phyloP scores from a whole-genome alignment of 768 basidiomycete genomes.

The Panellus pusillus region DNA sequence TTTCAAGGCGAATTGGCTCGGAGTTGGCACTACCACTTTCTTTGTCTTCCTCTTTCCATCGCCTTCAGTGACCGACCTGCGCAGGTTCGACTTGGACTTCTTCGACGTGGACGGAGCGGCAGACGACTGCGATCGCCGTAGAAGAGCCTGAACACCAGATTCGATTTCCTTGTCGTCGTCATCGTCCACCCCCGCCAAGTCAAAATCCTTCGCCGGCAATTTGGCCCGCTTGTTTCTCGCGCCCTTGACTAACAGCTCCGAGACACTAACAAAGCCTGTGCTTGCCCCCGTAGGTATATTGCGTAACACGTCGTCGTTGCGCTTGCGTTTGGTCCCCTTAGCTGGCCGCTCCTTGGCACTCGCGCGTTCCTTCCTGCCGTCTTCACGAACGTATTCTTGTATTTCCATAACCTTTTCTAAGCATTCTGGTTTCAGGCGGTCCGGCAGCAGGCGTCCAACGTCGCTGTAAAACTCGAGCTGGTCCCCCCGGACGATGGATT shows the following conservation, averaged over 20 bases:
- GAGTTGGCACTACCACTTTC: slow-evolving; percentile 26
- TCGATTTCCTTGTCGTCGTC: slow-evolving; percentile 70
- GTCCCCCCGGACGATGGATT: slow-evolving; percentile 80
- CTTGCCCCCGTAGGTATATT: slow-evolving; percentile 77
- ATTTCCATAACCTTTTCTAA: slow-evolving; percentile 85
- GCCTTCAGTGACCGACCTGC: slow-evolving; percentile 46
- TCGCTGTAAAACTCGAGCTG: slow-evolving; percentile 92
- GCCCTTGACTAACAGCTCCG: slow-evolving; percentile 57
- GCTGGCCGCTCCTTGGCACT: slow-evolving; percentile 29
- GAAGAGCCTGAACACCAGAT: slow-evolving; percentile 45
- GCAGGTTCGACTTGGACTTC: slow-evolving; percentile 38
- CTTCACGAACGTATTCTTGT: slow-evolving; percentile 63
- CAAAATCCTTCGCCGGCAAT: slow-evolving; percentile 40
- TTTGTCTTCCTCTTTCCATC: slow-evolving; percentile 29
- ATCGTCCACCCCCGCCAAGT: slow-evolving; percentile 60
- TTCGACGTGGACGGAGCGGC: slow-evolving; percentile 30
- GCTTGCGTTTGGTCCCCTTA: slow-evolving; percentile 61
- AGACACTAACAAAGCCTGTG: slow-evolving; percentile 70
- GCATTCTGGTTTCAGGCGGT: slow-evolving; percentile 70
- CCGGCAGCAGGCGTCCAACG: slow-evolving; percentile 82
- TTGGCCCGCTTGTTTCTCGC: slow-evolving; percentile 45
- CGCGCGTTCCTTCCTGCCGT: slow-evolving; percentile 39
- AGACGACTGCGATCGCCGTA: slow-evolving; percentile 55
- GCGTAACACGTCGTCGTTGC: slow-evolving; percentile 62
- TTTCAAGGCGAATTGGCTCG: slow-evolving; percentile 44